These are phyloP conservation scores for Cercospora beticola DNA, from an alignment of 2,329 filamentous ascomycete genomes.

Conservation along the genomic window DNA sequence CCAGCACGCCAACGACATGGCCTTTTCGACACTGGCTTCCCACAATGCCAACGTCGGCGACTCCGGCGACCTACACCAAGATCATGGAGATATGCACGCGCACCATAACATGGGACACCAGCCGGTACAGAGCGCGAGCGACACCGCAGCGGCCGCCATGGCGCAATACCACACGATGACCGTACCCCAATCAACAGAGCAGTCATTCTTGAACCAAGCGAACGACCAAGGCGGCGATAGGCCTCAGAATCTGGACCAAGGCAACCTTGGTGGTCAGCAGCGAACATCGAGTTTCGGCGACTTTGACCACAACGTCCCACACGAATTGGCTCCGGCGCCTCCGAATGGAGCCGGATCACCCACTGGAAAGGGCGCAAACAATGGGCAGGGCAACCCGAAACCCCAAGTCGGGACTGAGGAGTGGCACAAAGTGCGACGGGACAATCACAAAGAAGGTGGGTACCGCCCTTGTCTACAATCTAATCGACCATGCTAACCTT, in stretches of 20 bases:
- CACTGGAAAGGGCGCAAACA: conserved; percentile 19
- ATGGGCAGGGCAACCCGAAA: conserved; percentile 51
- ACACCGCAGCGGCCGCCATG: conserved; percentile 60
- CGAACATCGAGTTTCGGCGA: conserved; percentile 28
- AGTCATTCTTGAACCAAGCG: conserved; percentile 44
- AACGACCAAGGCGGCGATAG: conserved; percentile 24
- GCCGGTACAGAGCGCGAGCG: conserved; percentile 50
- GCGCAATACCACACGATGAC: conserved; percentile 56
- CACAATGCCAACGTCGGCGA: conserved; percentile 31
- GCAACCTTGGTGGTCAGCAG: conserved; percentile 19
- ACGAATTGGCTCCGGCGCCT: conserved; percentile 11
- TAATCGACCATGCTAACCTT: conserved; percentile 14
- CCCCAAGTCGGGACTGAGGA: conserved; percentile 93
- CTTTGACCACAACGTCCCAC: conserved; percentile 21
- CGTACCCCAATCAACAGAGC: conserved; percentile 56
- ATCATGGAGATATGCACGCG: conserved; percentile 22
- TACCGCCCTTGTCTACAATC: background rate
- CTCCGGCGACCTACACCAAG: conserved; percentile 14
- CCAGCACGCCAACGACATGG: conserved; percentile 44
- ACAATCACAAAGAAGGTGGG: conserved; percentile 98
- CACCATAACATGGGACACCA: conserved; percentile 23
- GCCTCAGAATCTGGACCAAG: conserved; percentile 26
- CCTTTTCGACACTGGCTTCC: conserved; percentile 40
- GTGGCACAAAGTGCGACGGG: conserved; percentile 95
- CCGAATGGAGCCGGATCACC: conserved; percentile 47